Evolutionary conservation across 2,329 filamentous ascomycete species (phyloP), one percentile per base, ranked within the genome.

Genomic region (Monilinia fructigena): DNA sequence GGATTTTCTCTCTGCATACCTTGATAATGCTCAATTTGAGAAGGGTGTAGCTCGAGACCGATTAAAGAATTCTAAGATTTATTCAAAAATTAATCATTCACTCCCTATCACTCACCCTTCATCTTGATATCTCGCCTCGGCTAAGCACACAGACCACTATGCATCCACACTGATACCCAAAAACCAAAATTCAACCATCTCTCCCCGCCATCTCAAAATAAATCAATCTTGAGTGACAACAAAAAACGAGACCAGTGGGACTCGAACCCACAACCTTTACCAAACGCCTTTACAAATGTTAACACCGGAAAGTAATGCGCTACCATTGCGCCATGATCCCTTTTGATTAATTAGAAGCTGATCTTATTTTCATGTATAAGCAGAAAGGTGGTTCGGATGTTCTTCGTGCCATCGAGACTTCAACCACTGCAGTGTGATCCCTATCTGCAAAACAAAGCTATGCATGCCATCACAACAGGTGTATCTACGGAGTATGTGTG

Each of bases 211-310:
- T 14, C 4, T 31, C n/a, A 62, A 54, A 42, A 14, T 40, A 1
- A 23, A 8, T 35, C 31, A 35, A 35, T 40, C 31, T 1, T 4
- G 18, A 40, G 31, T 2, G 12, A 42, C 6, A 23, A 38, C 28
- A 40, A 53, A 38, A 40, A 45, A 20, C 14, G 18, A 45, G 18
- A 38, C 70, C 69, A 72, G 68, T 67, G 69, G 68, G 71, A 72
- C 70, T 72, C 71, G 71, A 72, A 72, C 71, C 68, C 69, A 67
- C 71, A 72, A 69, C 72, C 70, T 72, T 72, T 72, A 69, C 71
- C 71, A 67, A 10, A 35, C 38, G 18, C 2, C 45, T 8, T 20
- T 3, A 47, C 40, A 35, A 35, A 35, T 35, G 31, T 18, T 16
- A 31, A 31, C 23, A 66, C 71, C 71, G 71, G 71, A 72, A 72